These are phyloP conservation scores for Lactarius deliciosus DNA, from an alignment of 768 basidiomycete genomes.

Conservation along the genomic window DNA sequence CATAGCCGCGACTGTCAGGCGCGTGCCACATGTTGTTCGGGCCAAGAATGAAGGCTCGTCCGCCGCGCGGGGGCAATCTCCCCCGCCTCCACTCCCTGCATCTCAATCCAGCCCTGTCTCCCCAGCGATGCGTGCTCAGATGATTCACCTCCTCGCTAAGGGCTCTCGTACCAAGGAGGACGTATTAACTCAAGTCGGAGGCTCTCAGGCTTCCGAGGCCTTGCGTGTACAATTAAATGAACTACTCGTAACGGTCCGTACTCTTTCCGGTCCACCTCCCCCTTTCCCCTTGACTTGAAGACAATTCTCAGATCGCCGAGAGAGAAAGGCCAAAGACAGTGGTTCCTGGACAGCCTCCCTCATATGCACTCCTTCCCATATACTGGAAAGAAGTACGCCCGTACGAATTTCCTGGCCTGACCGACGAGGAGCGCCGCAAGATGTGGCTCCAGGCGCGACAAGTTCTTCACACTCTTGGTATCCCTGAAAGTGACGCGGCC, in stretches of 20 bases:
- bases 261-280: neutral
- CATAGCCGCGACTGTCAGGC: conserved; percentile 20
- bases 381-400: conserved; percentile 73
- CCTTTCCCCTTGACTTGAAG: neutral
- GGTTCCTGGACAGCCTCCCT: conserved; percentile 16
- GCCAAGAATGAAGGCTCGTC: conserved; percentile 32
- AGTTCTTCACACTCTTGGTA: conserved; percentile 48
- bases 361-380: conserved; percentile 54
- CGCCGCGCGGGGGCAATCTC: conserved; percentile 36
- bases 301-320: conserved; percentile 24
- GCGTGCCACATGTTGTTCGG: conserved; percentile 23
- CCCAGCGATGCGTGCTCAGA: conserved; percentile 38
- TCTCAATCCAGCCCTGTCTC: conserved; percentile 18
- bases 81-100: conserved; percentile 30
- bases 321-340: conserved; percentile 17
- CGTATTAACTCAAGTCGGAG: conserved; percentile 47
- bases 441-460: conserved; percentile 54
- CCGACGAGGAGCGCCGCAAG: conserved; percentile 46
- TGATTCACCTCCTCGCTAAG: conserved; percentile 57
- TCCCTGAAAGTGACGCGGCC: conserved; percentile 59
- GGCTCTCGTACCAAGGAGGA: conserved; percentile 45
- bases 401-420: conserved; percentile 55
- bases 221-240: conserved; percentile 46
- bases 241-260: conserved; percentile 51
- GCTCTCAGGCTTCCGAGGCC: conserved; percentile 38